phyloP scores from a whole-genome alignment of 495 filamentous ascomycete species.

The Penicillium subrubescens region DNA sequence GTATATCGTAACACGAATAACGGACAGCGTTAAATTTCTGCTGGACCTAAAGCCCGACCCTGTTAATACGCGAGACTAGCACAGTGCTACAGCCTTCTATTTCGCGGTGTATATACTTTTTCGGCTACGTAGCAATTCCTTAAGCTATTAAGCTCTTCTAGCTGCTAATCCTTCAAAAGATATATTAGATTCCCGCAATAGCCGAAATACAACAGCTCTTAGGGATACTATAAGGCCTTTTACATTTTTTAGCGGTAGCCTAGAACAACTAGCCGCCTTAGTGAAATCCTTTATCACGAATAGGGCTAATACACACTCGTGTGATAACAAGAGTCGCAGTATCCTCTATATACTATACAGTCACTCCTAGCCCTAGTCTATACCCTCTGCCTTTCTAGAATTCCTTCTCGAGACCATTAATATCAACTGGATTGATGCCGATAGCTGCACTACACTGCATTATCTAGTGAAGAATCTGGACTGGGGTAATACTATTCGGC shows the following conservation, averaged over 20 bases:
- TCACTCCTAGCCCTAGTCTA: background rate
- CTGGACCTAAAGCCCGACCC: background rate
- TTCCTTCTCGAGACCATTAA: conserved; percentile 8
- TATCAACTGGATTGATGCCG: conserved; percentile 11
- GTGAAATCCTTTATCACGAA: background rate
- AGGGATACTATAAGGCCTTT: background rate
- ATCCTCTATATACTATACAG: background rate
- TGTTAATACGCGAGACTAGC: background rate
- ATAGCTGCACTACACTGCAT: conserved; percentile 18
- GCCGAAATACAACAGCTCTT: background rate
- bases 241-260: background rate
- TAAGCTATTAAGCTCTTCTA: background rate
- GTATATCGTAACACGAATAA: no score
- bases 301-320: background rate
- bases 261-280: background rate
- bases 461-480: conserved; percentile 16
- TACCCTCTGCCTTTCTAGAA: conserved; percentile 14
- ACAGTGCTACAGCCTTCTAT: background rate
- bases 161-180: background rate
- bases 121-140: background rate
- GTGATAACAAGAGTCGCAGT: background rate
- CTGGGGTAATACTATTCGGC: conserved; percentile 8
- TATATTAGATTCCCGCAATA: background rate
- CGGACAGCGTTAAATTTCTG: background rate
- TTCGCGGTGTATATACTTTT: background rate